phyloP scores from a whole-genome alignment of 139 green algal genomes.

The Monoraphidium neglectum region DNA sequence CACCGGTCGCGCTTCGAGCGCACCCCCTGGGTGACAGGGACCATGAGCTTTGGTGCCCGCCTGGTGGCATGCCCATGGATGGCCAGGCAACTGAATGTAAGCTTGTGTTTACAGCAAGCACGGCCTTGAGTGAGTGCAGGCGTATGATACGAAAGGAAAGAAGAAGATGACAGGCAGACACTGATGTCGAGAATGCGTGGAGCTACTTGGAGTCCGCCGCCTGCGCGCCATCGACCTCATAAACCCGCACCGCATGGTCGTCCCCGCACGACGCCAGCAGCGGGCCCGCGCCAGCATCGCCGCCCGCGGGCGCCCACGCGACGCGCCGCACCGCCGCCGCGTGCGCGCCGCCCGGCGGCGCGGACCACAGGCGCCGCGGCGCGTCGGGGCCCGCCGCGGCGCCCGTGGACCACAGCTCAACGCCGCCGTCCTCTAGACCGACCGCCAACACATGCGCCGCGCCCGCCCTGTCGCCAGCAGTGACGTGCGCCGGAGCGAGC shows the following conservation, averaged over 20 bases:
- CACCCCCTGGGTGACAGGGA: too few species aligned
- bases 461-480: background rate
- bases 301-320: constrained; percentile 41
- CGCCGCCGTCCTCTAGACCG: constrained; percentile 66
- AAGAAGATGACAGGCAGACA: too few species aligned
- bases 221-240: constrained; percentile 41
- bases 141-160: too few species aligned
- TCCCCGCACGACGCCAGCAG: constrained; percentile 66
- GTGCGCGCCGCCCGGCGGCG: constrained; percentile 39
- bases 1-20: too few species aligned
- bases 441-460: constrained; percentile 59
- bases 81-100: too few species aligned
- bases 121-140: too few species aligned
- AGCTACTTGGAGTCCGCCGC: too few species aligned
- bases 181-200: too few species aligned
- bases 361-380: constrained; percentile 41
- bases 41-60: too few species aligned
- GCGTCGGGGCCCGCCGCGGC: background rate
- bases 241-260: constrained; percentile 69
- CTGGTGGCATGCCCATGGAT: too few species aligned
- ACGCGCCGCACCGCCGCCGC: constrained; percentile 59
- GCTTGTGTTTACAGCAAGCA: too few species aligned
- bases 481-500: constrained; percentile 40
- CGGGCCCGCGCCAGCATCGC: background rate
- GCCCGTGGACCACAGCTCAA: constrained; percentile 46